A percentile compares a stretch with the other conserved stretches of the same genome.
phyloP scores from a whole-genome alignment of 176 grass and related monocot genomes.

The Puccinellia tenuiflora region DNA sequence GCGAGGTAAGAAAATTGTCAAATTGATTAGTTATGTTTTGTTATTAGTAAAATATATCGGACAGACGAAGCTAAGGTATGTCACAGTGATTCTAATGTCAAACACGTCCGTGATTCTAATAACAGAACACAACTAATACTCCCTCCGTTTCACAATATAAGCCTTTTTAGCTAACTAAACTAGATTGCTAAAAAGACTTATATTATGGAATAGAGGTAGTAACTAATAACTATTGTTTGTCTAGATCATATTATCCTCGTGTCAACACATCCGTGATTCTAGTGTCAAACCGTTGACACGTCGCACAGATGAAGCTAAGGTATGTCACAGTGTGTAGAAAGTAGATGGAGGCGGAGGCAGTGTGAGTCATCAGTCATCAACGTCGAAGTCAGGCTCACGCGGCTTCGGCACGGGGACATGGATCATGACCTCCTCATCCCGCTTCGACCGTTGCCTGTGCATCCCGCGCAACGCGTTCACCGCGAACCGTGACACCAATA shows the following conservation, averaged over 20 bases:
- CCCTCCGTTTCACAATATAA: too few species aligned
- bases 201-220: too few species aligned
- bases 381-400: conserved; percentile 16
- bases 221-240: not conserved
- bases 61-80: too few species aligned
- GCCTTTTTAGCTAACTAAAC: too few species aligned
- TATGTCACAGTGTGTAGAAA: not conserved
- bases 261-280: not conserved
- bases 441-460: conserved; percentile 29
- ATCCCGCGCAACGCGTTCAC: conserved; percentile 47
- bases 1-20: too few species aligned
- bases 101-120: too few species aligned
- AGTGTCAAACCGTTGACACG: not conserved
- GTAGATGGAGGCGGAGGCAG: not conserved
- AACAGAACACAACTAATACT: too few species aligned
- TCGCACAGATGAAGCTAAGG: not conserved
- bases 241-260: not conserved
- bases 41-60: too few species aligned
- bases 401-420: conserved; percentile 53
- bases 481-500: conserved; percentile 57
- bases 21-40: too few species aligned
- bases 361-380: conserved; percentile 15
- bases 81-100: too few species aligned
- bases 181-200: too few species aligned
- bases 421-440: conserved; percentile 28